Percentiles rank a stretch among this genome's conserved stretches.
Conservation (phyloP, 2,329 filamentous ascomycete species). For the Penicillium sp. region DNA sequence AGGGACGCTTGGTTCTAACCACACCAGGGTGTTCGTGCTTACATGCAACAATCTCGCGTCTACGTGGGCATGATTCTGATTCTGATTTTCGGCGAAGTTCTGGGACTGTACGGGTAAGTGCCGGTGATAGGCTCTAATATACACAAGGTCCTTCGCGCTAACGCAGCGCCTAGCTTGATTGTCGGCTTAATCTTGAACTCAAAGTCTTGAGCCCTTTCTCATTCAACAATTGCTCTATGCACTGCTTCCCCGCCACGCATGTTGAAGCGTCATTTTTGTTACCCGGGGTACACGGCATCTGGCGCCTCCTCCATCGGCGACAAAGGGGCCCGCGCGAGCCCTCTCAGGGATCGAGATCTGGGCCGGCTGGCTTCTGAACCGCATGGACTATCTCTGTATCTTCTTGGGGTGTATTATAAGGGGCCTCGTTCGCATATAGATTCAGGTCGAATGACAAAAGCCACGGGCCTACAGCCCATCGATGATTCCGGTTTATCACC, state of each 20-base stretch:
- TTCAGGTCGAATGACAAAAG: slow-evolving; percentile 14
- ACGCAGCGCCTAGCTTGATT: slow-evolving; percentile 63
- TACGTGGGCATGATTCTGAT: slow-evolving; percentile 99
- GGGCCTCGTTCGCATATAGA: slow-evolving; percentile 19
- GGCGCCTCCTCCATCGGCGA: too few species aligned
- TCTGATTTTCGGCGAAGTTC: slow-evolving; percentile 94
- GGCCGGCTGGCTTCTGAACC: slow-evolving; percentile 14
- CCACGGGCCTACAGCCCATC: slow-evolving; percentile 10
- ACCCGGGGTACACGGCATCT: slow-evolving; percentile 5
- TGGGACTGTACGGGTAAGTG: slow-evolving; percentile 90
- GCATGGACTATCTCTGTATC: slow-evolving; percentile 5
- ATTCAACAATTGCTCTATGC: slow-evolving; percentile 3
- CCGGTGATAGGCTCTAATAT: background rate
- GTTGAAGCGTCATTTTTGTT: slow-evolving; percentile 4
- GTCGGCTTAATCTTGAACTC: slow-evolving; percentile 92
- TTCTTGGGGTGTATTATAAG: slow-evolving; percentile 23
- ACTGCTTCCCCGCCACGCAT: slow-evolving; percentile 3
- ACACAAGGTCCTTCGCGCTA: slow-evolving; percentile 17
- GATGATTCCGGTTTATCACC: slow-evolving; percentile 25
- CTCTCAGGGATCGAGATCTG: slow-evolving; percentile 14
- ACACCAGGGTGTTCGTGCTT: slow-evolving; percentile 74
- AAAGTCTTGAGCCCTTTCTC: slow-evolving; percentile 46
- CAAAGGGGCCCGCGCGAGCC: slow-evolving; percentile 5
- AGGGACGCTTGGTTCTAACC: slow-evolving; percentile 1
- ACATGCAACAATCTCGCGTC: slow-evolving; percentile 93